phyloP scores from a whole-genome alignment of 495 filamentous ascomycete species.

The Annulohypoxylon stygium region DNA sequence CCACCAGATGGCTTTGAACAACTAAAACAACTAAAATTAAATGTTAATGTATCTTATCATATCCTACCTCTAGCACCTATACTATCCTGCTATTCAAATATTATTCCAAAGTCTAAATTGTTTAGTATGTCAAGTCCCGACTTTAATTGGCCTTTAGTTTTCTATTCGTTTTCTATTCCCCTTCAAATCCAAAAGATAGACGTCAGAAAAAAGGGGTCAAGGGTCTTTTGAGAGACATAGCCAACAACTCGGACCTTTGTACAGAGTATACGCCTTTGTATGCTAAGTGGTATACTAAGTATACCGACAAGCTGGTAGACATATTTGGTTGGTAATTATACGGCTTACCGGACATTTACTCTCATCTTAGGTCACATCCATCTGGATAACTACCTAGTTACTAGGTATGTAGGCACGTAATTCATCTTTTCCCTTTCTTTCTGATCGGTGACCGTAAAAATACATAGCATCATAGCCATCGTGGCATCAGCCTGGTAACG shows the following conservation, averaged over 20 bases:
- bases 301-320: not conserved
- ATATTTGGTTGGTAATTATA: not conserved
- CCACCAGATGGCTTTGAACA: not conserved
- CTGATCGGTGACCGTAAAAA: not conserved
- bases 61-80: not conserved
- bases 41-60: not conserved
- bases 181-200: no score
- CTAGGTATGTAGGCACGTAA: not conserved
- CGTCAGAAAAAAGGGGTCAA: not conserved
- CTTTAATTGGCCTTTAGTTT: not conserved
- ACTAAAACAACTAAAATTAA: not conserved
- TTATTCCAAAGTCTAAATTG: no score
- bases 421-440: constrained; percentile 7
- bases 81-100: not conserved
- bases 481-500: not conserved
- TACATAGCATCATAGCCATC: not conserved
- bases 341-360: constrained; percentile 4
- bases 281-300: not conserved
- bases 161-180: not conserved
- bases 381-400: no score
- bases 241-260: not conserved
- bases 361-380: constrained; percentile 7
- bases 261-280: not conserved
- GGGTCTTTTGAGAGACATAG: not conserved
- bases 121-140: not conserved